Base-by-base conservation (phyloP, 2,329 filamentous ascomycete species). In the Epichloe sp. region DNA sequence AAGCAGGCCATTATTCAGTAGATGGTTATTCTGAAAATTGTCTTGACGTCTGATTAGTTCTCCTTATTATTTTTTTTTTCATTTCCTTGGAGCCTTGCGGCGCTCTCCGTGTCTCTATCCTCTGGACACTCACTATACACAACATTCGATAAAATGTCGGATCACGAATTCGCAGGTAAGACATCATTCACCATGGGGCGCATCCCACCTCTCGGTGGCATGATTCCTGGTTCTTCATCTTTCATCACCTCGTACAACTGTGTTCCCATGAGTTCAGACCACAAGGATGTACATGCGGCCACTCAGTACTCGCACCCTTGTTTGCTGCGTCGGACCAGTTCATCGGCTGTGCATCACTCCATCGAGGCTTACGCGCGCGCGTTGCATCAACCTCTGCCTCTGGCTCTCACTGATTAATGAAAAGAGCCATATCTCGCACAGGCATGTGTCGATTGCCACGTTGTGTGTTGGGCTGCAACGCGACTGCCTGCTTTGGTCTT, bases 111-210 rank as follows among this genome's bases (percentile, higher is more conserved):
- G 5, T 26, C 17, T 41, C 10, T 44, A 8, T 36, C 17, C 11
- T 36, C n/a, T 15, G 15, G 15, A 26, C 17, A 17, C n/a, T 14
- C 23, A 17, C 17, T 14, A 38, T 45, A 31, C 41, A 23, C 23
- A 43, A 43, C 47, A 46, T 49, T 34, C 45, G 15, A 46, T 59
- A 68, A 44, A 55, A 83, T 83, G 80, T 83, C 80, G 52, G 80
- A 83, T 60, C 77, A 82, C 65, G 80, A 83, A 64, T 80, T 82
- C 69, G 76, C 73, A 67, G 76, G 80, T 82, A 63, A 68, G 78
- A 34, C 26, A 8, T 17, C 44, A 11, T 44, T 40, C 15, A 23
- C 34, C 21, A 31, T 14, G n/a, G 5, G 34, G 34, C 36, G 6
- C 15, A 15, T 43, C 35, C 10, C 44, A 10, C 23, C 14, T 26